Evolutionary conservation across 1,284 basidiomycete species (phyloP), one percentile per base, ranked within the genome.

Genomic region (Moesziomyces aphidis): DNA sequence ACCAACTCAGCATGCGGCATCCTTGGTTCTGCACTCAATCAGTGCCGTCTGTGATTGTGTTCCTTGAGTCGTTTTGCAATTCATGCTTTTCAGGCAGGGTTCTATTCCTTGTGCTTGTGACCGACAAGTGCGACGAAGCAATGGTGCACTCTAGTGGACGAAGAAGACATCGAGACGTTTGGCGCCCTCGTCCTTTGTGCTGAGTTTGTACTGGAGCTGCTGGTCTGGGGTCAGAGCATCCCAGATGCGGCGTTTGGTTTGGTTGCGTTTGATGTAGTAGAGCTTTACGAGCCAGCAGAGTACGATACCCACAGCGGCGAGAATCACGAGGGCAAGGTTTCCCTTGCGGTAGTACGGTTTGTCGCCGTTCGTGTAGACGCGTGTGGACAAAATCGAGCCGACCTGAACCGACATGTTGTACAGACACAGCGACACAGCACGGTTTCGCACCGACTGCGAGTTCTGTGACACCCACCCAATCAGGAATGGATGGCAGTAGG

Each of bases 391-490:
- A 39, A 82, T 61, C 5, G 57, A 59, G 17, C 66, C 70, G 4
- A 63, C 61, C 45, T 81, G 80, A 6, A 78, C 73, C 17, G 50
- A 65, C 79, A 77, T 81, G 66, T 78, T 79, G 62, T 78, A 76
- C 13, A 80, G 49, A 22, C 62, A 78, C 17, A 65, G 46, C 6
- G 70, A 53, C 6, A 80, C 67, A 8, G 78, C 65, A 0, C 78
- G 63, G 23, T 67, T 78, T 3, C 77, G 61, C 1, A 80, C 78
- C 13, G 71, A 75, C 6, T 52, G 24, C 7, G 74, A 66, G 42
- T 79, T 78, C 21, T 57, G 56, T 8, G 62, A 66, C 0, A 58
- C 56, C 68, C 58, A 61, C 5, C 68, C 63, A 26, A 69, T 70
- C 10, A 68, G 48, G 44, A 72, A 64, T 0, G 76, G 63, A 43